Evolutionary conservation across 306 rosid genomes (phyloP), one percentile per base, ranked within the genome.

Genomic region (Cicer cuneatum): DNA sequence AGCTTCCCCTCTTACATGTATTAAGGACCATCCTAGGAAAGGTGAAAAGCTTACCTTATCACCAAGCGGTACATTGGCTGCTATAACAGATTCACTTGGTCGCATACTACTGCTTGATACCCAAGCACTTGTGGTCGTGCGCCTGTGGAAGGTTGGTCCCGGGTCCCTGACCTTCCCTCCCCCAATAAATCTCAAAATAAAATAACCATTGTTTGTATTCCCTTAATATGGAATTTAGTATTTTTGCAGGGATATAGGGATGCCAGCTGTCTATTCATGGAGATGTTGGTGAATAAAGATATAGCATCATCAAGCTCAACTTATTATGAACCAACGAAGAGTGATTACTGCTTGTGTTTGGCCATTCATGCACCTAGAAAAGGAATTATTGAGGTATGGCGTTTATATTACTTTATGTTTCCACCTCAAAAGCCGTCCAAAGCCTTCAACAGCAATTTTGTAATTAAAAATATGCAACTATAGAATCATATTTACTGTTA

Each of bases 21-120:
- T 95, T 70, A 92, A 89, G 87, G 99, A 92, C 83, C 80, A 85
- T 75, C 99, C 99, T 63, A 92, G 99, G 88, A 95, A 92, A 90
- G 99, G 99, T 38, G 99, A 95, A 77, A 95, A 92, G 87, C 90
- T 92, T 59, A 95, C 92, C 33, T 84, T 95, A 72, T 95, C 99
- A 29, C 99, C 99, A 1, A 95, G 99, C 79, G 98, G 99, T 71
- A 95, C 99, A 10, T 74, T 95, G 88, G 97, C 99, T 52, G 98
- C 98, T 19, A 85, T 95, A 79, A 95, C 98, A 59, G 99, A 92
- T 87, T 95, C 99, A 59, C 97, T 95, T 15, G 99, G 99, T 73
- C 99, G 99, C 69, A 89, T 95, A 79, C 69, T 95, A 90, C 90
- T 95, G 63, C 85, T 95, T 58, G 98, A 95, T 80, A 95, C 99